Base-by-base conservation (phyloP, 2,329 filamentous ascomycete species). In the Mariannaea sp. region DNA sequence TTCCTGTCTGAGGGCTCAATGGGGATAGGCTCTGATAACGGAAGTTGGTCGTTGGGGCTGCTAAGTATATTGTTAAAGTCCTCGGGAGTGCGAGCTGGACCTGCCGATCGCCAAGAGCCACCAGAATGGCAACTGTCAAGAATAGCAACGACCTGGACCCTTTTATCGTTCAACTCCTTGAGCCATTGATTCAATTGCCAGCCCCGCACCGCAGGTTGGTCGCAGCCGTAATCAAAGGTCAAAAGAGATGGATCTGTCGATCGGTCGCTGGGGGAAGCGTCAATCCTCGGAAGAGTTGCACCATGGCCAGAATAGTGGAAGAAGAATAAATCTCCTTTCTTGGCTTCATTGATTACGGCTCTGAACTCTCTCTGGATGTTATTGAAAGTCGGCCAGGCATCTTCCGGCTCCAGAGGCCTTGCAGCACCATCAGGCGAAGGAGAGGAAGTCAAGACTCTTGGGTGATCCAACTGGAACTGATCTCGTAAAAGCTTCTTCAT, bases 231-330 rank as follows among this genome's bases (percentile, higher is more conserved):
- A 27, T 56, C 49, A 13, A 33, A 26, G n/a, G 48, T 36, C n/a
- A 56, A 26, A 4, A 56, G 45, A 7, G 53, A 56, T 0, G 49
- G 53, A 12, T 56, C 53, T 32, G 17, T 29, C 8, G 26, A 17
- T 13, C 33, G 39, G 19, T 22, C 39, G 6, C 8, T 33, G 8
- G 49, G 39, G 17, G 49, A 36, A 4, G 30, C 17, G 2, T 12
- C 4, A 12, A 17, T 44, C 9, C 26, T 33, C 16, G 35, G 16
- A 2, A 56, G 39, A 19, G 29, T 27, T 17, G 29, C 43, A 10
- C 49, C 49, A 14, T 56, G 49, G 29, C 53, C 53, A 7, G 49
- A 56, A 30, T 49, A 56, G 27, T 56, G 49, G 7, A 56, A 56
- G 27, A 48, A 56, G 39, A 56, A 53, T 5, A 56, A 24, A n/a